Conservation (phyloP, 108 stramenopile species). For the Cyclotella sp. region DNA sequence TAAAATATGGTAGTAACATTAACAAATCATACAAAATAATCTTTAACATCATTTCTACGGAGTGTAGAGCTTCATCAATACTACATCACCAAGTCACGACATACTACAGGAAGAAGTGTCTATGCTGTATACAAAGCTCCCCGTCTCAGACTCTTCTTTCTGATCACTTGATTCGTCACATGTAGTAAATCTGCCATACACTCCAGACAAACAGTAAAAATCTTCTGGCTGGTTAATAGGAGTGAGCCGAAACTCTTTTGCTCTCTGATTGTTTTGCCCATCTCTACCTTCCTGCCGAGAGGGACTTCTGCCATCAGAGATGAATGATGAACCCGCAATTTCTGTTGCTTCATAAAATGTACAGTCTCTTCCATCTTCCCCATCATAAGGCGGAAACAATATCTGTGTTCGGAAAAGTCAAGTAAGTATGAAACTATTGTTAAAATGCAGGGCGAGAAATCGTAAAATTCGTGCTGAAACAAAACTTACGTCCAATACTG, state of each 20-base stretch:
- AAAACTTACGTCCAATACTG: conserved; percentile 77
- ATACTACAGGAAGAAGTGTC: not conserved
- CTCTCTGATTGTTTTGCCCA: conserved; percentile 29
- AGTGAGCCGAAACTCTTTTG: conserved; percentile 47
- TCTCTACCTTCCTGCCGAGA: not conserved
- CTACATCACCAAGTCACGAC: too few relatives aligned
- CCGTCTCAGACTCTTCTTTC: not conserved
- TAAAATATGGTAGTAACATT: too few relatives aligned
- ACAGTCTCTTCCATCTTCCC: conserved; percentile 83
- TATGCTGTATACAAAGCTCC: not conserved
- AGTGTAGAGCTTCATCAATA: too few relatives aligned
- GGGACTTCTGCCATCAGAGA: not conserved
- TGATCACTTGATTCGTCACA: conserved; percentile 13
- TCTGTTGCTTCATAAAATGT: conserved; percentile 84
- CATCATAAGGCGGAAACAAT: conserved; percentile 92
- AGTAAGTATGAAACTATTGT: not conserved
- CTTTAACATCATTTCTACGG: too few relatives aligned
- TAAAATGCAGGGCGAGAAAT: not conserved
- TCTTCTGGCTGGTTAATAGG: conserved; percentile 82
- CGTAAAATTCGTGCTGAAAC: not conserved
- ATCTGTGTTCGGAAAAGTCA: conserved; percentile 28
- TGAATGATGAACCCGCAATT: conserved; percentile 12
- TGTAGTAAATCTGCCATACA: conserved; percentile 67
- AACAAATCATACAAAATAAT: too few relatives aligned
- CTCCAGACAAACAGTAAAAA: conserved; percentile 83